phyloP scores from a whole-genome alignment of 805 yeast genomes.

The Metschnikowia proteae region DNA sequence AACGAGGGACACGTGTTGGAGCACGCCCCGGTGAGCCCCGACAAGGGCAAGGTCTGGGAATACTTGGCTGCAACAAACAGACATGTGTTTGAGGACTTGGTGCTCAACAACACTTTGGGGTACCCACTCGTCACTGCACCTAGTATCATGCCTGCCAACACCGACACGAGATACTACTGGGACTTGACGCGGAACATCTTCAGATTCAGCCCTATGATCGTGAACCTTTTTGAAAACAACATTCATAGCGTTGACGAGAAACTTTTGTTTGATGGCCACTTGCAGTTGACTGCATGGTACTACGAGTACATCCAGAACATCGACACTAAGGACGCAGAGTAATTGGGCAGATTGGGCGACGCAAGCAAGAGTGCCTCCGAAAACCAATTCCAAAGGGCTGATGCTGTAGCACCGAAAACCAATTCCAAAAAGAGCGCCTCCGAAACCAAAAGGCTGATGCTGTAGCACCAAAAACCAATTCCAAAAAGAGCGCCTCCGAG shows the following conservation, averaged over 20 bases:
- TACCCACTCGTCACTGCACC: slow-evolving; percentile 49
- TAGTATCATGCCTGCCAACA: slow-evolving; percentile 61
- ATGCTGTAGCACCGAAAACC: too few species aligned
- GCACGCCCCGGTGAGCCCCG: slow-evolving; percentile 15
- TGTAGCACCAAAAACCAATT: too few species aligned
- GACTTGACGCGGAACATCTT: slow-evolving; percentile 55
- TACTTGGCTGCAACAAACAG: slow-evolving; percentile 42
- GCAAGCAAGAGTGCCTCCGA: too few species aligned
- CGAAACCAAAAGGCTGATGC: too few species aligned
- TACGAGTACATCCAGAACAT: slow-evolving; percentile 27
- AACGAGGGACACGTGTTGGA: slow-evolving; percentile 9
- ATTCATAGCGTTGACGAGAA: slow-evolving; percentile 59
- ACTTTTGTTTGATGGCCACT: slow-evolving; percentile 51
- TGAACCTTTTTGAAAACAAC: slow-evolving; percentile 9
- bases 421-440: too few species aligned
- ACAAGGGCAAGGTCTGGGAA: slow-evolving; percentile 36
- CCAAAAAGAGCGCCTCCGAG: too few species aligned
- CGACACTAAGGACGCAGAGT: slow-evolving; percentile 7
- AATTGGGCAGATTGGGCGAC: background rate
- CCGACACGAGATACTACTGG: slow-evolving; percentile 71
- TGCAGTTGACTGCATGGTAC: slow-evolving; percentile 54
- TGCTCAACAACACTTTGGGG: slow-evolving; percentile 26
- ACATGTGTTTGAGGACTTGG: slow-evolving; percentile 45
- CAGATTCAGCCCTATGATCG: slow-evolving; percentile 52
- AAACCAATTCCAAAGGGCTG: too few species aligned